Base-by-base conservation (phyloP, 2,329 filamentous ascomycete species). In the Aspergillus pseudotamarii region DNA sequence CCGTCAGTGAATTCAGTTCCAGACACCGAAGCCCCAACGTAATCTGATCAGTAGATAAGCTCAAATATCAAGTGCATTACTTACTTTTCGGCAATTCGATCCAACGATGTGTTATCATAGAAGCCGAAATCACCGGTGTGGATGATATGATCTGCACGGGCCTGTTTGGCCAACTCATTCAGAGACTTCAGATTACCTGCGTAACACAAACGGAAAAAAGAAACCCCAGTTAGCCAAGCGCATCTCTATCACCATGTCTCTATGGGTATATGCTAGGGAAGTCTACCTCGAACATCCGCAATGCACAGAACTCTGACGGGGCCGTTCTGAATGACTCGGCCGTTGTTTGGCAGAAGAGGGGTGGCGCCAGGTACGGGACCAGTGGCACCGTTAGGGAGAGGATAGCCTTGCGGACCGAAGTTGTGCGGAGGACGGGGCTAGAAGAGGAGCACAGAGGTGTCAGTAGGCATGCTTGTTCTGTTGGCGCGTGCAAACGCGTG, bases 41-140 rank as follows among this genome's bases (percentile, higher is more conserved):
- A 32, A 50, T 51, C 48, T 32, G 48, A 51, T 51, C 48, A 16
- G 28, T 11, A 57, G n/a, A 58, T 57, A 23, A 63, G 36, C 19
- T 45, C 34, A 23, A 57, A 3, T 11, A 19, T 26, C 36, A 51
- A 34, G 48, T 51, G 28, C 9, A 51, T n/a, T 12, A 82, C 89
- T 83, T 82, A 96, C 93, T 99, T 99, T 80, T 99, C 95, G 46
- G 95, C 95, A 82, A 99, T 98, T 75, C 95, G 91, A 75, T 98
- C 94, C 70, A 99, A 84, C 41, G 95, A 99, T 60, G 90, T 92
- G 73, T 96, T 91, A 79, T 99, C 95, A 83, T 99, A 99, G 83
- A 99, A 99, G 67, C 95, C 95, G 78, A 99, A 99, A 79, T 99
- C 95, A 79, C 95, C 95, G 23, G 95, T 99, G 81, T 99, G 95